Base-by-base conservation (phyloP, 2,329 filamentous ascomycete species). In the Botrytis fabae region DNA sequence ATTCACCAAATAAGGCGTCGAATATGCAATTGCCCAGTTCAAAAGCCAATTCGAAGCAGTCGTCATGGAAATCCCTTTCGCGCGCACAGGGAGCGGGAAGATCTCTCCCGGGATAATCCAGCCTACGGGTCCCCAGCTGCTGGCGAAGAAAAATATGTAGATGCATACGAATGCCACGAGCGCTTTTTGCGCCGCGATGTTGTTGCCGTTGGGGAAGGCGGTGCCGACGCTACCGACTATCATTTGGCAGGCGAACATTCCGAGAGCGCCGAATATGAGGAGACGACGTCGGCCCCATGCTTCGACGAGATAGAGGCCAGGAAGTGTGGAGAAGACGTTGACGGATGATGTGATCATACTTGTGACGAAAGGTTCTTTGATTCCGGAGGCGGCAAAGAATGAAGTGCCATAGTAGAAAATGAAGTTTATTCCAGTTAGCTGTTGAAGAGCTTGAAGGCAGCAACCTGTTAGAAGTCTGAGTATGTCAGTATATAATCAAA, bases 401-500 rank as follows among this genome's bases (percentile, higher is more conserved):
- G 88, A 97, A 94, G 93, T 94, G 40, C 92, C 93, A 85, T 91
- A 93, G 85, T 93, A 93, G 86, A 94, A 95, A 85, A 96, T 93
- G 83, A 95, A 97, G 87, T 97, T 97, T 83, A 97, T 92, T 85
- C 94, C 93, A 93, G 81, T 75, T 92, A 88, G 66, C 16, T 64
- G 64, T 44, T 69, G 63, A 28, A 72, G 71, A n/a, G 69, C 40
- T 57, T 64, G 64, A 25, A 74, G 72, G 16, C 46, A 25, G 9
- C 61, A 72, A 10, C 70, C 70, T 35, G 70, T 60, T 6, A 72
- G 32, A 46, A 72, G 70, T 59, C 62, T 72, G 48, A 5, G 6
- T 6, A 22, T 8, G 61, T 66, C 35, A 66, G 61, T 12, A 22
- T n/a, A 22, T 22, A 4, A 5, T 42, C 38, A 5, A 7, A 2